Evolutionary conservation across 371 early-diverging fungal species (phyloP), one percentile per base, ranked within the genome.

Genomic region (Funneliformis caledonium): DNA sequence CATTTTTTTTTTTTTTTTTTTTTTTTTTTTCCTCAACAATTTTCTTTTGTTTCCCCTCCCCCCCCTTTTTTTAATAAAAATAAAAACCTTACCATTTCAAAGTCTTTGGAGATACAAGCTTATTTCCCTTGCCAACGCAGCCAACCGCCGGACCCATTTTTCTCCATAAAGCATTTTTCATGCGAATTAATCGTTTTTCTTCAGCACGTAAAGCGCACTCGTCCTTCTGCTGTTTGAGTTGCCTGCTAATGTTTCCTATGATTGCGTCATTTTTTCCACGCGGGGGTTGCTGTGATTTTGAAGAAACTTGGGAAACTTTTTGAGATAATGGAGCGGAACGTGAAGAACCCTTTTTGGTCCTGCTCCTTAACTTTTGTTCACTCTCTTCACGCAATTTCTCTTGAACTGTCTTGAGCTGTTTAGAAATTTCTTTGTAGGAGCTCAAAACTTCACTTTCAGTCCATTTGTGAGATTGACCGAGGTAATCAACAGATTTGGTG

Each of bases 141-240:
- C 72, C 73, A 48, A 64, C 26, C 45, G 60, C 4, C 1, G 45
- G 48, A 6, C 78, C 62, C 77, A 81, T 78, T 33, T 72, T 78
- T 16, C 82, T 60, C 82, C 82, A 81, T 22, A 81, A 72, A 50
- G 73, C 72, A 59, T 81, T 81, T 33, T 81, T 45, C 56, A 77
- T 74, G n/a, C 82, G 47, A 14, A 77, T 37, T 31, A 81, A 72
- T 45, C 78, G 67, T 43, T 81, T 69, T 42, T 81, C 82, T 59
- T 81, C 81, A 8, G 65, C 76, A 5, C 22, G 22, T 45, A 76
- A 60, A n/a, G 59, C 61, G 9, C 45, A 61, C 26, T 60, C 59
- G 9, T 76, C 50, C 43, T 62, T 62, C 43, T 48, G 59, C 42
- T 33, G 62, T 75, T 75, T 33, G 22, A 59, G 60, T n/a, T 60